phyloP scores from a whole-genome alignment of 2,329 filamentous ascomycete species.

The Xylaria sp. region DNA sequence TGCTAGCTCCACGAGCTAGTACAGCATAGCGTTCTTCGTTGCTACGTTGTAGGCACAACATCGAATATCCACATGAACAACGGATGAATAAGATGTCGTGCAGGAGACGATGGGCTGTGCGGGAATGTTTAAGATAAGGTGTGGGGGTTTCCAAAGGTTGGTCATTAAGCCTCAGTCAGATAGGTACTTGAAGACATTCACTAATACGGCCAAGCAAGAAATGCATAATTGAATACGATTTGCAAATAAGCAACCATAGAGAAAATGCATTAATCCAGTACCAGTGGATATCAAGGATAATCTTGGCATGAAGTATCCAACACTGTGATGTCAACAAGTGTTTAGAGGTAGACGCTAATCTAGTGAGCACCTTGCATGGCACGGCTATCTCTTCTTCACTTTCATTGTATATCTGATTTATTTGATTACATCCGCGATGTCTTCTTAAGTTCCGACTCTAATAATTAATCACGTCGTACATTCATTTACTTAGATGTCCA shows the following conservation, averaged over 20 bases:
- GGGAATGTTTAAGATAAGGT: no score
- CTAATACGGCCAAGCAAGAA: not conserved
- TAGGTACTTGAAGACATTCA: not conserved
- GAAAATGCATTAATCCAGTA: not conserved
- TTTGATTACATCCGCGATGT: constrained; percentile 1
- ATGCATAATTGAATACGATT: not conserved
- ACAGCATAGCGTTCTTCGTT: not conserved
- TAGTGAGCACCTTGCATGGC: no score
- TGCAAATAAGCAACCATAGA: not conserved
- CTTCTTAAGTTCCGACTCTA: not conserved
- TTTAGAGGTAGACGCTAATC: not conserved
- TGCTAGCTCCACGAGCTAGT: not conserved
- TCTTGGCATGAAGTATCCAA: constrained; percentile 2
- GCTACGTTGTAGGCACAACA: not conserved
- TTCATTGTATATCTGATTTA: not conserved
- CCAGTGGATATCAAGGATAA: not conserved
- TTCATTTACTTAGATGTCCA: not conserved
- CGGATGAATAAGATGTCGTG: not conserved
- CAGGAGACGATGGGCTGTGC: not conserved
- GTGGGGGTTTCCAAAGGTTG: not conserved
- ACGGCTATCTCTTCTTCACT: not conserved
- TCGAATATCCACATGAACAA: not conserved
- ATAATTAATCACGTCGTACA: not conserved
- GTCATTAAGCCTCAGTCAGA: not conserved
- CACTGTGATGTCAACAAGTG: constrained; percentile 21